These are phyloP conservation scores for Malassezia japonica DNA, from an alignment of 1,284 basidiomycete genomes.

Conservation along the genomic window DNA sequence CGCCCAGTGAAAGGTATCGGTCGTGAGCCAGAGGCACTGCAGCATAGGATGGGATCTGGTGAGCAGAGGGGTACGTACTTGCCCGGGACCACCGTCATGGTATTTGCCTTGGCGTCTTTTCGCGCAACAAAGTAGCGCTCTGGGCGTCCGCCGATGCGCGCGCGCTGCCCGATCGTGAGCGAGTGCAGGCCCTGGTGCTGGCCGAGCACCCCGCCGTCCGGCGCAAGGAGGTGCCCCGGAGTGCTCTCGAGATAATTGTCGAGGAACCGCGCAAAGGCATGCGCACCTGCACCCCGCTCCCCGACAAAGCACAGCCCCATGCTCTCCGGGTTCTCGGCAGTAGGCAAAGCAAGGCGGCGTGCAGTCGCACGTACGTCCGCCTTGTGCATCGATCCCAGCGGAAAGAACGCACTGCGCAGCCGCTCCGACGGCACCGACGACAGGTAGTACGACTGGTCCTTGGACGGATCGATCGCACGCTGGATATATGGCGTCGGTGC, in stretches of 20 bases:
- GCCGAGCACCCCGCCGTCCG: slow-evolving; percentile 57
- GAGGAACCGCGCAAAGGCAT: slow-evolving; percentile 20
- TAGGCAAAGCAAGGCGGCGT: slow-evolving; percentile 59
- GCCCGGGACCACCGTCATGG: slow-evolving; percentile 66
- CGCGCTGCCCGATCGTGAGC: slow-evolving; percentile 77
- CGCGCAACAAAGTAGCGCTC: slow-evolving; percentile 64
- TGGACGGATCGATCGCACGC: slow-evolving; percentile 50
- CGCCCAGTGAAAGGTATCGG: slow-evolving; percentile 22
- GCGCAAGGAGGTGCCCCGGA: slow-evolving; percentile 61
- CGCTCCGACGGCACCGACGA: slow-evolving; percentile 50
- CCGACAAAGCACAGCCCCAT: slow-evolving; percentile 98
- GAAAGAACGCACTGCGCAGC: slow-evolving; percentile 54
- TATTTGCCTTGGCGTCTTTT: slow-evolving; percentile 60
- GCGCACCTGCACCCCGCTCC: slow-evolving; percentile 54
- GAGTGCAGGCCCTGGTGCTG: slow-evolving; percentile 70
- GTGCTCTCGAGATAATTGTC: slow-evolving; percentile 64
- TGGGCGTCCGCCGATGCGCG: slow-evolving; percentile 59
- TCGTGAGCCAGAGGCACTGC: slow-evolving; percentile 47
- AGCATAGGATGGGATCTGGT: slow-evolving; percentile 61
- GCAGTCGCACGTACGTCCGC: slow-evolving; percentile 70
- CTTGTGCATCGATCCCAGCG: slow-evolving; percentile 34
- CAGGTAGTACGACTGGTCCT: slow-evolving; percentile 92
- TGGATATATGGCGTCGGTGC: slow-evolving; percentile 8
- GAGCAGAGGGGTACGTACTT: slow-evolving; percentile 53
- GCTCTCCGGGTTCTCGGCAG: slow-evolving; percentile 70